Evolutionary conservation across 2,329 filamentous ascomycete species (phyloP), one percentile per base, ranked within the genome.

Genomic region (Pyrenophora teres): DNA sequence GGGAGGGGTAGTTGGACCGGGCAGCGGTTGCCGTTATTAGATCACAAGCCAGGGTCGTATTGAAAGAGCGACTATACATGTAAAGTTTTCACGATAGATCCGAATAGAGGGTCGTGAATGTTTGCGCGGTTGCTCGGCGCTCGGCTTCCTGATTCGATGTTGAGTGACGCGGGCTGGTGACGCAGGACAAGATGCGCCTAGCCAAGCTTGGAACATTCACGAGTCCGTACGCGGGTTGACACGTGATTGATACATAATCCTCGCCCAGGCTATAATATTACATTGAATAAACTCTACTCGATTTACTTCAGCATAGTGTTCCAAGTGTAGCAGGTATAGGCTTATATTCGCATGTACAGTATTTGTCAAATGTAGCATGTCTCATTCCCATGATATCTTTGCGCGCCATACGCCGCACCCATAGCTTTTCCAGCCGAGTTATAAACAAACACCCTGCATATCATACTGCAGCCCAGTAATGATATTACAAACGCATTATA

Each of bases 351-450:
- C 23, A 25, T 12, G 10, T 9, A 13, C 10, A 30, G n/a, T 40
- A 31, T 35, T 23, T 47, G 18, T 49, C 18, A 12, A 31, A 21
- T 33, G 10, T 30, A 12, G 10, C 27, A 30, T 30, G 9, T 30
- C 27, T 30, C 27, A 30, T 30, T 30, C 36, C 45, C 50, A 32
- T 57, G 40, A 58, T 61, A 53, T 58, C 46, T 47, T 51, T 50
- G 16, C 36, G 39, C 46, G 53, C 54, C 45, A 31, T 56, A 53
- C 59, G 52, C 54, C 53, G 35, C 23, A 43, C 38, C 56, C 40
- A 51, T 56, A 62, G 60, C 62, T 62, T 66, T 66, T 64, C 36
- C 62, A 46, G 64, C 53, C 59, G 52, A 51, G 47, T 44, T 52
- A 47, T 51, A 47, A 54, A 57, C 43, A 54, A 37, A 48, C 50